Evolutionary conservation across 176 grass and related monocot genomes (phyloP).

Genomic region (Guadua angustifolia): DNA sequence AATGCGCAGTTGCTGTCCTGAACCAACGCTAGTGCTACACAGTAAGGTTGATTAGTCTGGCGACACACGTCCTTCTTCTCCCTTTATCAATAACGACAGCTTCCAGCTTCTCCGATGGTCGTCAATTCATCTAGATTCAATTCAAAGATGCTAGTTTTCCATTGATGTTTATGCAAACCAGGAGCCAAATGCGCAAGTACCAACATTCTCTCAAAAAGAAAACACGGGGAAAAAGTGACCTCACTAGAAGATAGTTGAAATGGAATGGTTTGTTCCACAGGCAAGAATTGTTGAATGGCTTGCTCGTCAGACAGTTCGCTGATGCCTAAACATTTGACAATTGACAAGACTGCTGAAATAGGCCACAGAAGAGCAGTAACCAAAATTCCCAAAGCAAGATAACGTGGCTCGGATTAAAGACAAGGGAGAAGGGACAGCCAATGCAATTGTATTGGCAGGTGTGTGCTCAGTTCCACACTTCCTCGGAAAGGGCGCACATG

Average conservation of each 20-base stretch:
- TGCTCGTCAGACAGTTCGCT: not conserved
- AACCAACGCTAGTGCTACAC: not conserved
- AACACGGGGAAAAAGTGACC: not conserved
- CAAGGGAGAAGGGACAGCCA: not conserved
- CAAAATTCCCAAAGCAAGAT: not conserved
- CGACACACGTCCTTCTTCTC: not conserved
- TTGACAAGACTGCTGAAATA: not conserved
- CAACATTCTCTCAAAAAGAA: constrained; percentile 1
- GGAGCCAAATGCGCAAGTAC: not conserved
- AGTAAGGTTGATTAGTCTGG: not conserved
- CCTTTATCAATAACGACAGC: not conserved
- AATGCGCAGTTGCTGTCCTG: not conserved
- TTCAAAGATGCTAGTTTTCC: not conserved
- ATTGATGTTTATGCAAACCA: not conserved
- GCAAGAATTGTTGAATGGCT: not conserved
- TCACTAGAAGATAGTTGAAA: not conserved
- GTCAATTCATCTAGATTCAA: not conserved
- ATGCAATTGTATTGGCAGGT: not conserved
- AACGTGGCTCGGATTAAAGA: not conserved
- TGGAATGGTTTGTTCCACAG: not conserved
- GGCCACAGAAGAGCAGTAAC: not conserved
- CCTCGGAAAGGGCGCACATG: not conserved
- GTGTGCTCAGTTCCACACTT: not conserved
- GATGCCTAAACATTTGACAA: not conserved
- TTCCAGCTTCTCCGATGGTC: not conserved